Evolutionary conservation across 2,329 filamentous ascomycete species (phyloP).

Genomic region (Monosporascus ibericus): DNA sequence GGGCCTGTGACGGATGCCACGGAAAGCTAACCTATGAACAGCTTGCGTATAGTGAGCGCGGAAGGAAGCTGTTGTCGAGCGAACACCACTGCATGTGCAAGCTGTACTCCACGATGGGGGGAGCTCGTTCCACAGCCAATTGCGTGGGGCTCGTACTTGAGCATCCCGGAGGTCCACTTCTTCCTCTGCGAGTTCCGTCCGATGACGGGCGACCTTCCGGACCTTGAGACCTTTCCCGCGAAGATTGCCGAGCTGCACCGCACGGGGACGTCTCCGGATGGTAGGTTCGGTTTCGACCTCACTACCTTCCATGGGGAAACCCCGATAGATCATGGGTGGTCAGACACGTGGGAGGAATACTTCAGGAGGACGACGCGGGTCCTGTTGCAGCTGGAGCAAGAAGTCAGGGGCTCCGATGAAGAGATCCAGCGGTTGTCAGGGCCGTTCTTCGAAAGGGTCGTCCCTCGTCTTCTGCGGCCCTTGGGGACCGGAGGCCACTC

Average conservation of each 20-base stretch:
- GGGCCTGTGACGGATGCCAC: not conserved
- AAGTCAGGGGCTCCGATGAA: conserved; percentile 3
- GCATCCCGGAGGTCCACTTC: conserved; percentile 9
- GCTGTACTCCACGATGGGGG: conserved; percentile 3
- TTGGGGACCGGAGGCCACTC: conserved; percentile 27
- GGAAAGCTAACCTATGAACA: not conserved
- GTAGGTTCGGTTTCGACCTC: conserved; percentile 9
- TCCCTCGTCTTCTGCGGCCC: conserved; percentile 33
- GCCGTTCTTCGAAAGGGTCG: conserved; percentile 22
- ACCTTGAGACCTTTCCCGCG: not conserved
- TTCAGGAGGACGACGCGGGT: conserved; percentile 10
- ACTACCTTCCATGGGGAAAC: conserved; percentile 14
- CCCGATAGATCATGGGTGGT: conserved; percentile 11
- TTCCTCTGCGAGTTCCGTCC: conserved; percentile 12
- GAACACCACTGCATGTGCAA: conserved; percentile 8
- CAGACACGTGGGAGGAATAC: conserved; percentile 13
- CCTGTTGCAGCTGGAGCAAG: conserved; percentile 9
- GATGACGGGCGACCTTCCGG: conserved; percentile 8
- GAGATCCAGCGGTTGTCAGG: conserved; percentile 4
- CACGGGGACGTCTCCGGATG: not conserved
- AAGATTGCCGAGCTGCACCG: conserved; percentile 9
- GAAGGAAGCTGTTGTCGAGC: conserved; percentile 9
- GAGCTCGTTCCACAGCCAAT: conserved; percentile 7
- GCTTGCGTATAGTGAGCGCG: conserved; percentile 7
- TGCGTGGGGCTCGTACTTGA: conserved; percentile 8